These are phyloP conservation scores for Mycena polygramma DNA, from an alignment of 768 basidiomycete genomes.

Conservation along the genomic window DNA sequence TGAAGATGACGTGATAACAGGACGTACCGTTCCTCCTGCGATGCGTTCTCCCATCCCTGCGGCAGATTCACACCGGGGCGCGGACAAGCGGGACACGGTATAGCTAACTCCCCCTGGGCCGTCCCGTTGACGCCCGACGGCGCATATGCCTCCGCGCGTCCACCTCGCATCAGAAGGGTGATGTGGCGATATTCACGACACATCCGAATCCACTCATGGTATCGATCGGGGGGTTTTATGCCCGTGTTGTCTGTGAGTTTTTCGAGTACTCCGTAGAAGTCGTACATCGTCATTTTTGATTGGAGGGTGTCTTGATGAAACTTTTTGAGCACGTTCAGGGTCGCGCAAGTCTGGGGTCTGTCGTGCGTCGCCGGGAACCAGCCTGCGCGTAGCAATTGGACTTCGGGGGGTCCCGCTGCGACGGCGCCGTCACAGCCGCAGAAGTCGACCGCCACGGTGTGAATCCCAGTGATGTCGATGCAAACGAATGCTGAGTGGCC, in stretches of 20 bases:
- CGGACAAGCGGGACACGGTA: too few species aligned
- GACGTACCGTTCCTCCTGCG: too few species aligned
- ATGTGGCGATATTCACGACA: slow-evolving; percentile 42
- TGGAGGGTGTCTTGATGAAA: slow-evolving; percentile 13
- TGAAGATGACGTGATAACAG: too few species aligned
- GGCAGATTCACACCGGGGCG: too few species aligned
- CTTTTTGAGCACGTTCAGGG: not conserved
- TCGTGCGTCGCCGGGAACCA: slow-evolving; percentile 11
- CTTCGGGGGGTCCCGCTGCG: not conserved
- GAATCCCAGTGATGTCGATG: not conserved
- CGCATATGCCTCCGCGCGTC: too few species aligned
- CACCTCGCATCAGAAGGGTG: too few species aligned
- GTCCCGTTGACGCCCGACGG: too few species aligned
- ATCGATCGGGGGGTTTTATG: slow-evolving; percentile 12
- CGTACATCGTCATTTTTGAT: slow-evolving; percentile 20
- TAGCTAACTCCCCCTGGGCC: too few species aligned
- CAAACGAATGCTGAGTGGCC: not conserved
- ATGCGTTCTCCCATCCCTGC: too few species aligned
- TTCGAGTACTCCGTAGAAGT: slow-evolving; percentile 18
- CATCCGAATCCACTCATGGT: slow-evolving; percentile 26
- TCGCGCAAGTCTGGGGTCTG: slow-evolving; percentile 2
- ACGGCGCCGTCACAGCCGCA: not conserved
- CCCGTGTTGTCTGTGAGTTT: slow-evolving; percentile 6
- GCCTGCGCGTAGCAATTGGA: not conserved
- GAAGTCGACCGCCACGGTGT: not conserved